These are phyloP conservation scores for barrel medic (Medicago truncatula) DNA, from an alignment of 306 rosid species.

Conservation along the genomic window MtrunA17r5.0-ANR NC_053048.1:42686001-42686500, in stretches of 20 bases:
- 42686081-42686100: too few relatives aligned
- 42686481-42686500: conserved; percentile 37
- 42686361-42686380: neutral
- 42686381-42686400: neutral
- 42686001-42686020: too few relatives aligned
- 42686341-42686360: neutral
- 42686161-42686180: too few relatives aligned
- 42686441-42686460: neutral
- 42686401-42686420: neutral
- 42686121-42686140: too few relatives aligned
- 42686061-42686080: too few relatives aligned
- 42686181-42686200: neutral
- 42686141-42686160: too few relatives aligned
- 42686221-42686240: neutral
- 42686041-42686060: too few relatives aligned
- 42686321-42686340: neutral
- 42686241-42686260: neutral
- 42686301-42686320: neutral
- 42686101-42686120: too few relatives aligned
- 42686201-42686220: neutral
- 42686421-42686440: conserved; percentile 41
- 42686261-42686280: neutral
- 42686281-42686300: neutral
- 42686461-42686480: conserved; percentile 16
- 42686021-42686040: too few relatives aligned